Evolutionary conservation across 208 protist species (phyloP), one percentile per base, ranked within the genome.

Genomic region (Leishmania turanica): DNA sequence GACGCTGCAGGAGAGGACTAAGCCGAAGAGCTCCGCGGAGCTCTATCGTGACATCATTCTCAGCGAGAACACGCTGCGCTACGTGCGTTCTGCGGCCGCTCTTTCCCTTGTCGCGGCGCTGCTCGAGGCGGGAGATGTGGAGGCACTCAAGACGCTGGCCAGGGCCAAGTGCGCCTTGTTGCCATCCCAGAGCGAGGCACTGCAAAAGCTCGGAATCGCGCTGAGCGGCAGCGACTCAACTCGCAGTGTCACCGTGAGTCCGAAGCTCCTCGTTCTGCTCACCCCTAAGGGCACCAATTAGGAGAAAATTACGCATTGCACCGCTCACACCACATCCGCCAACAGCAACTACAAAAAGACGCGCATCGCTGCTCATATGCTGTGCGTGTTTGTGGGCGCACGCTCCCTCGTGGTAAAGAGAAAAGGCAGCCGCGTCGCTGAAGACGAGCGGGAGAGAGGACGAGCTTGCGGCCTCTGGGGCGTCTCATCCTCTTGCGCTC

Each of bases 41-140:
- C 76, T 88, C 8, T 84, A 86, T 82, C 58, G 70, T 40, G 82
- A 85, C 71, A 82, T 85, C 78, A 85, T 85, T 56, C 79, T 78
- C 34, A 88, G 79, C 76, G 78, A 81, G 62, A 53, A 77, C 77
- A 74, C 87, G 42, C 71, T 80, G 71, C 62, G 70, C 47, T 91
- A 81, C 69, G 77, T 91, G 27, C 81, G 82, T 53, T 89, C 85
- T 58, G 42, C 60, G 17, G 65, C 83, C 17, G 85, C 83, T 9
- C 73, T 81, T 31, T 75, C 84, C n/a, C 60, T 91, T 17, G 80
- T 91, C 27, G 62, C 80, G 49, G 78, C 84, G 54, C 82, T 91
- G 53, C 72, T 91, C 72, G 71, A 65, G 49, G 75, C 79, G 60
- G 34, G 62, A 11, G 78, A 86, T 31, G 81, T 80, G 31, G 79